These are phyloP conservation scores for Aegilops speltoides DNA, from an alignment of 176 grass and related monocot species.

Conservation along the genomic window DNA sequence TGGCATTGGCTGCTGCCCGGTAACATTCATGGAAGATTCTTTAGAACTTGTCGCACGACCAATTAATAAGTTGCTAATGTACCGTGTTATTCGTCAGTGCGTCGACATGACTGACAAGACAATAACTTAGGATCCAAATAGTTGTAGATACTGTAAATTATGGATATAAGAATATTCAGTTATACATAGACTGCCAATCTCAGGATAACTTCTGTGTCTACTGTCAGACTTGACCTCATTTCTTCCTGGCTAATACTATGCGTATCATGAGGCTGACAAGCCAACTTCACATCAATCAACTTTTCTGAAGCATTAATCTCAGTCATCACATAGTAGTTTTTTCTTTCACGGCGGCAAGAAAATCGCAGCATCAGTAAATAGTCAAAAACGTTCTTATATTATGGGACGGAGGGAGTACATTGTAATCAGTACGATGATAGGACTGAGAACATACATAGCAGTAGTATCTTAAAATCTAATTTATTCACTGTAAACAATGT, in stretches of 20 bases:
- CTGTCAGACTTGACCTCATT: neutral
- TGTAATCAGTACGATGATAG: too few relatives aligned
- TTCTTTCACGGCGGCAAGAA: neutral
- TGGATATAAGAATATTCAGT: neutral
- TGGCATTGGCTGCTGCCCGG: neutral
- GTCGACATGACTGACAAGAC: neutral
- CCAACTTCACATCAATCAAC: neutral
- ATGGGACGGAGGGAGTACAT: too few relatives aligned
- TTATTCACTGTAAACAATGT: slow-evolving; percentile 44
- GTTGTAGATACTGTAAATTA: neutral
- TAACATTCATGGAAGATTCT: neutral
- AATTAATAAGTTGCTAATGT: neutral
- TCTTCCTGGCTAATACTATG: neutral
- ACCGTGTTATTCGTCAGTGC: neutral
- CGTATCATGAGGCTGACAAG: too few relatives aligned
- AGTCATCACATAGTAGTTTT: neutral
- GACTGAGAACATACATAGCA: neutral
- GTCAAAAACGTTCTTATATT: too few relatives aligned
- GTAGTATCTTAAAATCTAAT: neutral
- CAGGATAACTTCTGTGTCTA: neutral
- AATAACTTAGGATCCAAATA: neutral
- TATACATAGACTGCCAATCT: neutral
- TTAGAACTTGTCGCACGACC: neutral
- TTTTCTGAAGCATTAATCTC: neutral
- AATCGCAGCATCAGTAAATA: neutral